Conservation (phyloP, 2,329 filamentous ascomycete genomes). For the Sporothrix brunneoviolacea region DNA sequence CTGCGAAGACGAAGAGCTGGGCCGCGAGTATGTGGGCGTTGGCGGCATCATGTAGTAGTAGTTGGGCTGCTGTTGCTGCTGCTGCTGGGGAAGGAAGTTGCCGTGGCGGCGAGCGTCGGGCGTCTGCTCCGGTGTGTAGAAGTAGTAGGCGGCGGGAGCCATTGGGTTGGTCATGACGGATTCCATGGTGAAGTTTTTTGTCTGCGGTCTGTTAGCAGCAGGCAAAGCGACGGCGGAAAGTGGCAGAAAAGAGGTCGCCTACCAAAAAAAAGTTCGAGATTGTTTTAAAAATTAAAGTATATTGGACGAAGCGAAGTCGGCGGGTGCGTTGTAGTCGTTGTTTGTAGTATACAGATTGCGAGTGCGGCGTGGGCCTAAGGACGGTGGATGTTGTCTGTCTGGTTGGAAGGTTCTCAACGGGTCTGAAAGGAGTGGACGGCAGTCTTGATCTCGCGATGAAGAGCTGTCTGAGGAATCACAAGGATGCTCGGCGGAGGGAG, state of each 20-base stretch:
- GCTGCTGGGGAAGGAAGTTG: slow-evolving; percentile 64
- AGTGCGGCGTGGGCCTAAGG: slow-evolving; percentile 27
- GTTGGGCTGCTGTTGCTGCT: slow-evolving; percentile 25
- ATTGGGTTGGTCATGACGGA: slow-evolving; percentile 50
- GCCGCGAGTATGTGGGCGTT: slow-evolving; percentile 58
- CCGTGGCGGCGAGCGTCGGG: slow-evolving; percentile 67
- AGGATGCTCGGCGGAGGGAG: slow-evolving; percentile 17
- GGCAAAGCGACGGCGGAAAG: no score
- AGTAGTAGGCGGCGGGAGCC: slow-evolving; percentile 74
- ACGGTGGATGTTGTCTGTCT: slow-evolving; percentile 28
- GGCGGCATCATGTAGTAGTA: slow-evolving; percentile 38
- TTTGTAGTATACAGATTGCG: slow-evolving; percentile 23
- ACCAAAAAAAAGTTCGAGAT: slow-evolving; percentile 4
- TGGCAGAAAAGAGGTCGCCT: not conserved
- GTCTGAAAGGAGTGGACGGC: slow-evolving; percentile 39
- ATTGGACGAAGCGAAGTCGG: not conserved
- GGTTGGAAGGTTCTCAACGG: slow-evolving; percentile 23
- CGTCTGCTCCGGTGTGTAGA: slow-evolving; percentile 73
- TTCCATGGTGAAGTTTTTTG: slow-evolving; percentile 51
- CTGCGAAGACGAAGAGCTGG: slow-evolving; percentile 60
- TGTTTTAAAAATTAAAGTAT: slow-evolving; percentile 15
- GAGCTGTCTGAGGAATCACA: slow-evolving; percentile 11
- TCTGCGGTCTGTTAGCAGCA: slow-evolving; percentile 4
- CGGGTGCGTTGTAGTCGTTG: not conserved
- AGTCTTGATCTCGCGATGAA: slow-evolving; percentile 25